Base-by-base conservation (phyloP, 768 basidiomycete genomes). In the Clitopilus passeckerianus region DNA sequence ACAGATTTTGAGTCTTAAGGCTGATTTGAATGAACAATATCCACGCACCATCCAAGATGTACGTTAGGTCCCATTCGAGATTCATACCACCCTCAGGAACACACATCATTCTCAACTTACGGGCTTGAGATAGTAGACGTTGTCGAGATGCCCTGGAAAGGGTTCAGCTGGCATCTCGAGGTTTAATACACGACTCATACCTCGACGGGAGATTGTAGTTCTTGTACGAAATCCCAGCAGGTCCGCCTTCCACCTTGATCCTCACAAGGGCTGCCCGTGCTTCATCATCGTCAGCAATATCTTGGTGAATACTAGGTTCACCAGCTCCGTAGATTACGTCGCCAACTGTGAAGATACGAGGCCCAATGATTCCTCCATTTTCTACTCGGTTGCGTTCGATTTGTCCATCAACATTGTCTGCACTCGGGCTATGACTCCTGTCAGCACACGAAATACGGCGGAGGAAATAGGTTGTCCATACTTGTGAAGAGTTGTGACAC, bases 11-110 rank as follows among this genome's bases (percentile, higher is more conserved):
- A 46, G 37, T 10, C 44, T 3, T 20, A 6, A 12, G n/a, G 34
- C 27, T 53, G 54, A 50, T 59, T 7, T 30, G 27, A 60, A 23
- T 12, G 22, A 53, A 34, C 20, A 34, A 34, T 6, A 33, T 34
- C 35, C 35, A 20, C 74, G 60, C 60, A 85, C 89, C 89, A 65
- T 91, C 89, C n/a, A 89, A 72, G 58, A 90, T 89, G 63, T 90
- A 91, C 0, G 89, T 89, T 63, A 84, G 70, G 64, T 90, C 88
- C 89, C 89, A 91, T 64, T 91, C 89, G 27, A 77, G 84, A 66
- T 87, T 89, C 88, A 89, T 89, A 8, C 89, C 89, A 37, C 88
- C 89, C 70, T 90, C 89, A 0, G 89, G 88, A 5, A 90, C 83
- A 60, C 86, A 88, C 12, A 86, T 75, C 87, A 90, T 87, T 34